These are phyloP conservation scores for Fonsecaea pedrosoi DNA, from an alignment of 2,329 filamentous ascomycete species.

Conservation along the genomic window DNA sequence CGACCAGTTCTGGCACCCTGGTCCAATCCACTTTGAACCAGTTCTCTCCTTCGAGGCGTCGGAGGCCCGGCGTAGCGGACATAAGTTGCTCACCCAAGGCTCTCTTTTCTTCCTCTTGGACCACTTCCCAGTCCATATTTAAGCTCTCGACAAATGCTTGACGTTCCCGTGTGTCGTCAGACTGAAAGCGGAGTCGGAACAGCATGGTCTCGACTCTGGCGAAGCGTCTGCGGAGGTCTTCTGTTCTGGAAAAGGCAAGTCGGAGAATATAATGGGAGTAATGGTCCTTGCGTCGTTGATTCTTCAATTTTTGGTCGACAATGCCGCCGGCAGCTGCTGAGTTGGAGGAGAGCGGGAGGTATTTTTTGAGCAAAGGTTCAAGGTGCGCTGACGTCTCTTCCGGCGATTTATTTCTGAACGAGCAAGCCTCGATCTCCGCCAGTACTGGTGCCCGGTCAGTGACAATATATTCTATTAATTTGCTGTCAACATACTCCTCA, in stretches of 20 bases:
- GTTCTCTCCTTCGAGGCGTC: conserved; percentile 72
- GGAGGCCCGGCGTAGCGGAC: conserved; percentile 60
- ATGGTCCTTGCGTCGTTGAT: conserved; percentile 90
- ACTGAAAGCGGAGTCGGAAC: conserved; percentile 80
- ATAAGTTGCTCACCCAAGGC: conserved; percentile 67
- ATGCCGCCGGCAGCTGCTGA: conserved; percentile 64
- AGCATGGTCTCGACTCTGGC: conserved; percentile 85
- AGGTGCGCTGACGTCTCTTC: conserved; percentile 84
- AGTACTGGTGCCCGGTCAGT: conserved; percentile 43
- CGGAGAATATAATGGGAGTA: conserved; percentile 97
- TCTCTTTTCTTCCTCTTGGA: conserved; percentile 80
- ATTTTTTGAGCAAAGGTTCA: conserved; percentile 84
- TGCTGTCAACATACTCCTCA: conserved; percentile 68
- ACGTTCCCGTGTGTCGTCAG: conserved; percentile 76
- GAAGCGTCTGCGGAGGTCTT: conserved; percentile 87
- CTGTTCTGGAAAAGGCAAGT: conserved; percentile 88
- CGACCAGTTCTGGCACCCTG: conserved; percentile 86
- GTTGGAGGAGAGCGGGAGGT: conserved; percentile 79
- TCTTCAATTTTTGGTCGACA: conserved; percentile 60
- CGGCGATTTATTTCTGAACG: conserved; percentile 87
- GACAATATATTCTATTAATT: conserved; percentile 15
- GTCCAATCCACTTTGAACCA: conserved; percentile 99
- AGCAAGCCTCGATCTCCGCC: conserved; percentile 79
- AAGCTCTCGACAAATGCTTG: conserved; percentile 77
- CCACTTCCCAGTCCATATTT: conserved; percentile 82